Conservation (phyloP, 768 basidiomycete genomes). For the Tricholoma hemisulphureum region DNA sequence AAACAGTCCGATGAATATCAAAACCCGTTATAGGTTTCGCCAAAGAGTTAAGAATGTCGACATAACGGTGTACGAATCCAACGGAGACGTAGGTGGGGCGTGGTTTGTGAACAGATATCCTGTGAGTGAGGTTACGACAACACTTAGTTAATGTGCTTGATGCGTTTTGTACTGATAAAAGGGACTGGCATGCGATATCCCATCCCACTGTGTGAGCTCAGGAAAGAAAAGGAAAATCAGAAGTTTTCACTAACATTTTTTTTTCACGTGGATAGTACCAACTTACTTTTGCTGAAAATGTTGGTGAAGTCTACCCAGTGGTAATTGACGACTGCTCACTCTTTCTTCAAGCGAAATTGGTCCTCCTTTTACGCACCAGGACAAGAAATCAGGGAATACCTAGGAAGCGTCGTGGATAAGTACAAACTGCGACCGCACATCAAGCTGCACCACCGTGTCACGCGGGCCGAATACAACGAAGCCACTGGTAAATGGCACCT, state of each 20-base stretch:
- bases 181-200: constrained; percentile 63
- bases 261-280: constrained; percentile 45
- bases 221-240: constrained; percentile 4
- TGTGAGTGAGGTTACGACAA: constrained; percentile 26
- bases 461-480: constrained; percentile 50
- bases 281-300: constrained; percentile 55
- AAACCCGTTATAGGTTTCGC: constrained; percentile 37
- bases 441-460: constrained; percentile 54
- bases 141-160: background rate
- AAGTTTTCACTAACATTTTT: background rate
- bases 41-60: constrained; percentile 54
- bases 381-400: constrained; percentile 54
- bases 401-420: constrained; percentile 54
- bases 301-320: constrained; percentile 15
- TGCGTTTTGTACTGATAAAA: constrained; percentile 14
- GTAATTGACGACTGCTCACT: background rate
- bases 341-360: constrained; percentile 49
- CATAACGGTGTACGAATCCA: constrained; percentile 59
- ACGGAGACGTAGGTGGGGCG: constrained; percentile 58
- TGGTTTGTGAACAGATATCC: constrained; percentile 61
- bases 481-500: constrained; percentile 55
- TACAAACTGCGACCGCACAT: constrained; percentile 54
- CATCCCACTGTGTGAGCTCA: constrained; percentile 49
- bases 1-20: background rate
- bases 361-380: constrained; percentile 60